Evolutionary conservation across 768 basidiomycete genomes (phyloP).

Genomic region (Podaxis sp.): DNA sequence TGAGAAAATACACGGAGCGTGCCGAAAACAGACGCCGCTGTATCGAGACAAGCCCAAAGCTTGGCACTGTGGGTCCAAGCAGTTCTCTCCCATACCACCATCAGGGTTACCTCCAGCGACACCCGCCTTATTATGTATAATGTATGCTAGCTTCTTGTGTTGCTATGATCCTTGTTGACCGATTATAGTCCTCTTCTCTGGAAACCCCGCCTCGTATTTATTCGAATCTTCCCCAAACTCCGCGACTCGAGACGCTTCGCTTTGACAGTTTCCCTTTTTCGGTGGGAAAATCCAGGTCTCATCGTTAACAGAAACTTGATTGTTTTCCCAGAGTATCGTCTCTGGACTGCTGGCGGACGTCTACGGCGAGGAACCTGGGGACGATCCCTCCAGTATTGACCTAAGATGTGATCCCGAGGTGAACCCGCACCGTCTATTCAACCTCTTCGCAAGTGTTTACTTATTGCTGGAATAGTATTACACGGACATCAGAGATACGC

Average conservation of each 20-base stretch:
- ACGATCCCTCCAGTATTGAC: background rate
- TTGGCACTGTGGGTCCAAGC: background rate
- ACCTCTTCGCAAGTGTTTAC: background rate
- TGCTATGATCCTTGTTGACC: background rate
- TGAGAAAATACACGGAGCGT: background rate
- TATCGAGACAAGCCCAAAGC: background rate
- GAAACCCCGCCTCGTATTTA: background rate
- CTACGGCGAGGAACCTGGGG: background rate
- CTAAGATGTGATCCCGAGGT: background rate
- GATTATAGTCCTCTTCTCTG: background rate
- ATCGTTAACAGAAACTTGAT: background rate
- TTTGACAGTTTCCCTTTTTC: conserved; percentile 8
- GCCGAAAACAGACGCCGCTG: background rate
- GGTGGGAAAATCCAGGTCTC: background rate
- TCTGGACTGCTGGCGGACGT: background rate
- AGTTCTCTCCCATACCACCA: background rate
- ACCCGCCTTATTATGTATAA: background rate
- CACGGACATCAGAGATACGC: background rate
- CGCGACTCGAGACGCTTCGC: background rate
- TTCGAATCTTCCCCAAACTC: background rate
- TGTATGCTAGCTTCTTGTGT: background rate
- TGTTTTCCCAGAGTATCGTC: background rate
- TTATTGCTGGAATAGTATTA: background rate
- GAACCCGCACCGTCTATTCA: background rate
- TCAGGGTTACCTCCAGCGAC: conserved; percentile 6